phyloP scores from a whole-genome alignment of 2,329 filamentous ascomycete species.

The Hypoxylon sp. region DNA sequence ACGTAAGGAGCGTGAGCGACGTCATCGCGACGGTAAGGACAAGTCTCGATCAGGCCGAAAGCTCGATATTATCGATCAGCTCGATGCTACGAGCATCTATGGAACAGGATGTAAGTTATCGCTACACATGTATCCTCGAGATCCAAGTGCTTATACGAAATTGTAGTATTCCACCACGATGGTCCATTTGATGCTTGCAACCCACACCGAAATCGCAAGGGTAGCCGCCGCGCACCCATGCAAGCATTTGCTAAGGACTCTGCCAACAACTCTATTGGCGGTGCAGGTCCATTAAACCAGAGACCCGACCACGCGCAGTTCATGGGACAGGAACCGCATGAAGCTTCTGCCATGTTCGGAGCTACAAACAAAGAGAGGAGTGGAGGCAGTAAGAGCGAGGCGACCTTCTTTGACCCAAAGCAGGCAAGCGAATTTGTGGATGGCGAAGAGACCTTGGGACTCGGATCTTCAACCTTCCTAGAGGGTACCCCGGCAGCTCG shows the following conservation, averaged over 20 bases:
- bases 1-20: constrained; percentile 66
- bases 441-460: constrained; percentile 83
- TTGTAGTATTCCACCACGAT: constrained; percentile 92
- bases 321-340: constrained; percentile 82
- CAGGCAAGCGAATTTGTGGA: constrained; percentile 79
- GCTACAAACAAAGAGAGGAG: constrained; percentile 52
- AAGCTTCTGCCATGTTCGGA: constrained; percentile 88
- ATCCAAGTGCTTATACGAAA: constrained; percentile 18
- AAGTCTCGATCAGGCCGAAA: constrained; percentile 62
- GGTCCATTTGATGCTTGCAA: constrained; percentile 97
- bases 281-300: constrained; percentile 84
- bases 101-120: constrained; percentile 83
- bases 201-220: constrained; percentile 90
- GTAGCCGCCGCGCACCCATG: constrained; percentile 88
- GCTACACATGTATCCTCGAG: background rate
- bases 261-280: constrained; percentile 91
- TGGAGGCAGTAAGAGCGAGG: constrained; percentile 54
- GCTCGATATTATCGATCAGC: constrained; percentile 93
- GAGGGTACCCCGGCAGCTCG: constrained; percentile 92
- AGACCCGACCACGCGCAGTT: constrained; percentile 89
- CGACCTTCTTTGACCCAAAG: constrained; percentile 75
- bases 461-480: constrained; percentile 95
- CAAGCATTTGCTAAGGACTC: constrained; percentile 94
- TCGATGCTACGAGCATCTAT: constrained; percentile 96
- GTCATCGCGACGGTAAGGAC: constrained; percentile 66